phyloP scores from a whole-genome alignment of 2,329 filamentous ascomycete genomes.

The Sporothrix globosa region DNA sequence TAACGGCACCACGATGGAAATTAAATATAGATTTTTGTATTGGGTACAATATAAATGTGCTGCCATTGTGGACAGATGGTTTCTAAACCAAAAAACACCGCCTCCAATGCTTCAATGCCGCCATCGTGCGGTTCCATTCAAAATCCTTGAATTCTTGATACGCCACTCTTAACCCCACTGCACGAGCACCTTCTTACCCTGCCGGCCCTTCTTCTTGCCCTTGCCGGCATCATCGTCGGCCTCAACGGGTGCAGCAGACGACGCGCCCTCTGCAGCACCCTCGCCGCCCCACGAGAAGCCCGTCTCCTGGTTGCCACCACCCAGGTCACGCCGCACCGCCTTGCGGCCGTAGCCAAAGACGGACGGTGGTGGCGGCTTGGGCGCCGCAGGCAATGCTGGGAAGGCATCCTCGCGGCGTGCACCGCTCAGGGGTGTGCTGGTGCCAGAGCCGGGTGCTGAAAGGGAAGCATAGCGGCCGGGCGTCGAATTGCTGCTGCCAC shows the following conservation, averaged over 20 bases:
- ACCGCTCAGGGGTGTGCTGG: conserved; percentile 24
- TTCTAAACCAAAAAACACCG: background rate
- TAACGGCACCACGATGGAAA: too few relatives aligned
- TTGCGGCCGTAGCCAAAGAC: conserved; percentile 65
- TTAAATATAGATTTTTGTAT: background rate
- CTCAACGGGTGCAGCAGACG: conserved; percentile 37
- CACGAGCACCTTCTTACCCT: conserved; percentile 65
- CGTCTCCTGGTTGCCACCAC: conserved; percentile 48
- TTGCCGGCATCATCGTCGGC: conserved; percentile 44
- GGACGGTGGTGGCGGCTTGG: conserved; percentile 66
- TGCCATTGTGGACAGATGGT: background rate
- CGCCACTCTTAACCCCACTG: conserved; percentile 57
- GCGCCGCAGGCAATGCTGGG: conserved; percentile 77
- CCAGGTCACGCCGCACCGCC: conserved; percentile 59
- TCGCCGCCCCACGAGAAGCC: conserved; percentile 57
- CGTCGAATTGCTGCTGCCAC: background rate
- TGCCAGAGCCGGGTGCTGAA: conserved; percentile 1
- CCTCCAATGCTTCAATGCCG: background rate
- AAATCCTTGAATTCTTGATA: background rate
- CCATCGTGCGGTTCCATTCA: background rate
- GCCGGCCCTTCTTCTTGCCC: conserved; percentile 61
- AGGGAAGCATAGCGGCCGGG: background rate
- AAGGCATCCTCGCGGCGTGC: conserved; percentile 65
- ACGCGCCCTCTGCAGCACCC: conserved; percentile 27
- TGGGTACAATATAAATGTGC: background rate